Conservation (phyloP, 148 eudicot species). For the Silene latifolia region DNA sequence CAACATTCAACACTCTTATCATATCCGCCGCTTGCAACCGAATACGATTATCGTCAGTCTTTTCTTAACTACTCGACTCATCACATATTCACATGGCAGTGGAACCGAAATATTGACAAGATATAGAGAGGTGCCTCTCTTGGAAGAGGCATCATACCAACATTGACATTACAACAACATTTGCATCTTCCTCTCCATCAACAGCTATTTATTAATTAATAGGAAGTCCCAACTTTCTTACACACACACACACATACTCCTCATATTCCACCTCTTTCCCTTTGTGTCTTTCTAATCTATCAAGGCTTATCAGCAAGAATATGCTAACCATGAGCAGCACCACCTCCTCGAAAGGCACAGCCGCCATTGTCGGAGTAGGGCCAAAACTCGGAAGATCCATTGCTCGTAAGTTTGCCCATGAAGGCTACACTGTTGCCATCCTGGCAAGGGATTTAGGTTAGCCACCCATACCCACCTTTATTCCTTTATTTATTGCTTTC, state of each 20-base stretch:
- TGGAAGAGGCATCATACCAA: slow-evolving; percentile 17
- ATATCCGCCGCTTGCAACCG: too few species aligned
- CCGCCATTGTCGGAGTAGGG: slow-evolving; percentile 94
- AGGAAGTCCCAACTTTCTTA: background rate
- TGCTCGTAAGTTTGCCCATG: slow-evolving; percentile 83
- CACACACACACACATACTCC: background rate
- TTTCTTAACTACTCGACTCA: background rate
- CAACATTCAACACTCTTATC: too few species aligned
- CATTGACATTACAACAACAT: slow-evolving; percentile 15
- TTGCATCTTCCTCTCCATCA: background rate
- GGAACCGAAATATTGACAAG: slow-evolving; percentile 6
- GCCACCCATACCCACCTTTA: background rate
- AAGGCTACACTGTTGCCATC: slow-evolving; percentile 89
- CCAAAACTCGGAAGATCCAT: slow-evolving; percentile 82
- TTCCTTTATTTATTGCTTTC: background rate
- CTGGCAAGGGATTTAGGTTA: slow-evolving; percentile 78
- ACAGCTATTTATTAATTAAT: background rate
- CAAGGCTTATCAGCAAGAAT: too few species aligned
- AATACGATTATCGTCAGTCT: too few species aligned
- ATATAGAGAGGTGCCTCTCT: slow-evolving; percentile 15
- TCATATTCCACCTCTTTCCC: too few species aligned
- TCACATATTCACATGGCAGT: background rate
- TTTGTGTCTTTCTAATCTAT: too few species aligned
- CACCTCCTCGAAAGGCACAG: slow-evolving; percentile 59
- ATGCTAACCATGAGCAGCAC: slow-evolving; percentile 54